phyloP scores from a whole-genome alignment of 2,329 filamentous ascomycete genomes.

The Cordyceps fumosorosea region DNA sequence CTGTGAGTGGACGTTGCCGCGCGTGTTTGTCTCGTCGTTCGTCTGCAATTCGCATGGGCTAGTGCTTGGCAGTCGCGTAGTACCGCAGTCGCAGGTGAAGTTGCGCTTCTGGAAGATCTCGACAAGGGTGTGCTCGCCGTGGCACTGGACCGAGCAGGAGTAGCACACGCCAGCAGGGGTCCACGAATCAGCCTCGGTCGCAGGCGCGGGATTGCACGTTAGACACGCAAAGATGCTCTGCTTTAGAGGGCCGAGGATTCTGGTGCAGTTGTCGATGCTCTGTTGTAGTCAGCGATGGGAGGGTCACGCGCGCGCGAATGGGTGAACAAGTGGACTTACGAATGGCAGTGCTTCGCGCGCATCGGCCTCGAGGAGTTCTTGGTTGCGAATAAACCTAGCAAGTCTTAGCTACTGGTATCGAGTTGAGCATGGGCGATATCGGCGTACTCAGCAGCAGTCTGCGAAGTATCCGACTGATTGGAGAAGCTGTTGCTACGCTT shows the following conservation, averaged over 20 bases:
- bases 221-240: slow-evolving; percentile 89
- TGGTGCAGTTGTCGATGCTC: slow-evolving; percentile 92
- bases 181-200: slow-evolving; percentile 45
- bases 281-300: slow-evolving; percentile 31
- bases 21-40: slow-evolving; percentile 65
- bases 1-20: slow-evolving; percentile 72
- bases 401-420: neutral
- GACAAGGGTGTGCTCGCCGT: slow-evolving; percentile 89
- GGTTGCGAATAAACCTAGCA: slow-evolving; percentile 73
- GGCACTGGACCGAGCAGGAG: slow-evolving; percentile 91
- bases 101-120: slow-evolving; percentile 94
- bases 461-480: slow-evolving; percentile 54
- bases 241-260: slow-evolving; percentile 77
- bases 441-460: slow-evolving; percentile 65
- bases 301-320: slow-evolving; percentile 1
- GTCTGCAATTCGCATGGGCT: slow-evolving; percentile 71
- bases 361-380: slow-evolving; percentile 88
- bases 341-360: slow-evolving; percentile 93
- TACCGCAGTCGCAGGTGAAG: slow-evolving; percentile 95
- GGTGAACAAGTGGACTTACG: slow-evolving; percentile 41
- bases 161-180: slow-evolving; percentile 81
- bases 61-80: slow-evolving; percentile 64
- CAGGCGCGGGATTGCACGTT: slow-evolving; percentile 81
- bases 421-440: neutral
- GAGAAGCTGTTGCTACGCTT: slow-evolving; percentile 54